phyloP scores from a whole-genome alignment of 495 filamentous ascomycete genomes.

The Xylona heveae region DNA sequence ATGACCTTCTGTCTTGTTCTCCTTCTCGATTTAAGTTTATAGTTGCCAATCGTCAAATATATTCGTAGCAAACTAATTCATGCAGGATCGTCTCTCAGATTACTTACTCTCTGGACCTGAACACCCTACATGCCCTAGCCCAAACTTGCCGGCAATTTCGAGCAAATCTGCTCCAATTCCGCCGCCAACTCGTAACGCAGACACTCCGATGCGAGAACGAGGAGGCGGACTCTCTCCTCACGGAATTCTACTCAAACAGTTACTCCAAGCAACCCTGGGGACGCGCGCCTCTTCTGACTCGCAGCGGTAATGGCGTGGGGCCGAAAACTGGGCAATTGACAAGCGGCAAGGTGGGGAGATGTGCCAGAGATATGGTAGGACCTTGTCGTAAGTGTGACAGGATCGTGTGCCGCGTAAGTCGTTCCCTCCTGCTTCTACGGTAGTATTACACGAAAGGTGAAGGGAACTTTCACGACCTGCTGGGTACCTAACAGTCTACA shows the following conservation, averaged over 20 bases:
- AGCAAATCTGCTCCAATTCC: conserved; percentile 51
- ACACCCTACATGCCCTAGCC: conserved; percentile 62
- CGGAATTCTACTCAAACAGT: conserved; percentile 22
- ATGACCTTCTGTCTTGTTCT: conserved; percentile 3
- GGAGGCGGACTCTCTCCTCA: conserved; percentile 21
- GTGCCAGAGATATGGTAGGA: conserved; percentile 66
- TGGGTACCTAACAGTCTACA: conserved; percentile 14
- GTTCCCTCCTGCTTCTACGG: not conserved
- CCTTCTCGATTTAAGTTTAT: not conserved
- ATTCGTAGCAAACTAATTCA: conserved; percentile 8
- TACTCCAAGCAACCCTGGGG: conserved; percentile 25
- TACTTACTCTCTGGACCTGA: conserved; percentile 56
- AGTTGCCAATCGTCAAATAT: not conserved
- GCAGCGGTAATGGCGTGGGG: too few species aligned
- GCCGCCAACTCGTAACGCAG: conserved; percentile 43
- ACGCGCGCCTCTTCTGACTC: conserved; percentile 6
- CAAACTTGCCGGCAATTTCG: conserved; percentile 62
- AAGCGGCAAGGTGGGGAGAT: conserved; percentile 46
- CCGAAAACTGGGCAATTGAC: too few species aligned
- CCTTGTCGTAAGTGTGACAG: conserved; percentile 60
- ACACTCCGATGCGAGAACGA: conserved; percentile 67
- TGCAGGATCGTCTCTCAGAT: conserved; percentile 56
- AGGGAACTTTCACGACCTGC: not conserved
- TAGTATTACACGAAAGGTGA: too few species aligned
- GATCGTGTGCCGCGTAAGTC: conserved; percentile 55